Percentiles rank a stretch among this genome's conserved stretches.
phyloP scores from a whole-genome alignment of 2,329 filamentous ascomycete genomes.

The Alternaria brassicicola region DNA sequence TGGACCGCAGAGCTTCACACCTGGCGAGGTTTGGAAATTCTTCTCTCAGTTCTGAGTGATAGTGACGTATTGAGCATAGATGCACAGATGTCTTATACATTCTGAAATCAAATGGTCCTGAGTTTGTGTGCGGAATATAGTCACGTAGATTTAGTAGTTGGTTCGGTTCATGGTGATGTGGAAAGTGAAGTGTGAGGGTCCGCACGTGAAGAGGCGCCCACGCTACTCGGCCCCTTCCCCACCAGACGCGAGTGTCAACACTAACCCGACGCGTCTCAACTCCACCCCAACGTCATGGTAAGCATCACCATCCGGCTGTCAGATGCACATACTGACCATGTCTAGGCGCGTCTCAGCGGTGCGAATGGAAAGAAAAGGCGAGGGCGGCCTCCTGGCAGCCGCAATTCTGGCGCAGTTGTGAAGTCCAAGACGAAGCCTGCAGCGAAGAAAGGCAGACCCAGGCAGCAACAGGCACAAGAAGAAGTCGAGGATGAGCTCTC shows the following conservation, averaged over 20 bases:
- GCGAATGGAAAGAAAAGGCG: conserved; percentile 26
- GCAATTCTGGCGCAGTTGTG: conserved; percentile 20
- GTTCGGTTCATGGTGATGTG: neutral
- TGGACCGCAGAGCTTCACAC: conserved; percentile 24
- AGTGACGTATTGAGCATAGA: too few species aligned
- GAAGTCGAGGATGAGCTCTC: conserved; percentile 22
- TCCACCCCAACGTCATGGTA: conserved; percentile 41
- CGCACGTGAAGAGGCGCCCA: conserved; percentile 14
- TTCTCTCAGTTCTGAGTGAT: conserved; percentile 32
- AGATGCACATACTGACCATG: conserved; percentile 15
- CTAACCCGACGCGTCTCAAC: conserved; percentile 21
- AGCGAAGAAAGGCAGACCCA: conserved; percentile 14
- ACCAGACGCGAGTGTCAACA: conserved; percentile 15
- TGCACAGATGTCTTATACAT: neutral
- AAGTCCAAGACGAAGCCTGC: conserved; percentile 13
- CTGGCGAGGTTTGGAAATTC: conserved; percentile 43
- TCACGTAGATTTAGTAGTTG: neutral
- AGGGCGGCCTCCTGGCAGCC: conserved; percentile 33
- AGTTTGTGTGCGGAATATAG: too few species aligned
- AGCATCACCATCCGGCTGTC: conserved; percentile 2
- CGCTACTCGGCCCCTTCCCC: conserved; percentile 9
- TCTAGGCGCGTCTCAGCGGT: conserved; percentile 30
- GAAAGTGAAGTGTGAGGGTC: neutral
- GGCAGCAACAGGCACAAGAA: conserved; percentile 19
- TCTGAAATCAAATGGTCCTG: too few species aligned